A percentile compares a stretch with the other conserved stretches of the same genome.
Evolutionary conservation across 2,329 filamentous ascomycete species (phyloP).

Genomic region (Penicillium expansum): DNA sequence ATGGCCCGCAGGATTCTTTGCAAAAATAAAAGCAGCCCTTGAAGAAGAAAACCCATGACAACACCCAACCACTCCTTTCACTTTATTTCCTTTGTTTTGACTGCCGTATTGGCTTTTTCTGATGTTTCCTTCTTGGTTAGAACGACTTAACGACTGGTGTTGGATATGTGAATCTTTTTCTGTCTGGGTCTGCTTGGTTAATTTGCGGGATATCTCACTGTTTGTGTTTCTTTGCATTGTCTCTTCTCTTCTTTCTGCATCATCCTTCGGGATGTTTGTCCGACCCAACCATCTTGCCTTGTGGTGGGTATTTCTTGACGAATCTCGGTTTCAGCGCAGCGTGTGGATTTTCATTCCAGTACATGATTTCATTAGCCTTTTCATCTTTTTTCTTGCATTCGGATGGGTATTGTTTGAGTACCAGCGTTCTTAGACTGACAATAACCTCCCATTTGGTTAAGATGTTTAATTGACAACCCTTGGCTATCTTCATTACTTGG

Average conservation of each 20-base stretch:
- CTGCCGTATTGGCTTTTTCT: slow-evolving; percentile 5
- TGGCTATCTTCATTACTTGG: background rate
- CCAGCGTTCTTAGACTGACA: slow-evolving; percentile 8
- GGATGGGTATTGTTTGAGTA: slow-evolving; percentile 4
- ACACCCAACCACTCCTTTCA: slow-evolving; percentile 18
- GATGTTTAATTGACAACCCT: slow-evolving; percentile 10
- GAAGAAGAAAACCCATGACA: slow-evolving; percentile 41
- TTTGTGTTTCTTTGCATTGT: slow-evolving; percentile 11
- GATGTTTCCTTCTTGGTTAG: slow-evolving; percentile 16
- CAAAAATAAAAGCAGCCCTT: slow-evolving; percentile 47
- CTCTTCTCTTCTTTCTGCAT: slow-evolving; percentile 7
- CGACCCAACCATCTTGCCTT: background rate
- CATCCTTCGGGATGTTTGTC: slow-evolving; percentile 4
- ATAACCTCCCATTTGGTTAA: slow-evolving; percentile 1
- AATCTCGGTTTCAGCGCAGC: slow-evolving; percentile 20
- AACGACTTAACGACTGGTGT: slow-evolving; percentile 32
- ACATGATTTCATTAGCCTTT: slow-evolving; percentile 17
- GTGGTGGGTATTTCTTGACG: slow-evolving; percentile 2
- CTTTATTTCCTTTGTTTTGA: slow-evolving; percentile 27
- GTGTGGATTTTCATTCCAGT: slow-evolving; percentile 17
- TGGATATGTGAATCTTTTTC: slow-evolving; percentile 11
- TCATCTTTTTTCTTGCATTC: slow-evolving; percentile 11
- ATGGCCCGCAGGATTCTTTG: slow-evolving; percentile 50
- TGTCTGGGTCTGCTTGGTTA: slow-evolving; percentile 9
- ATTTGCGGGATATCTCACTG: slow-evolving; percentile 16